Base-by-base conservation (phyloP, 2,329 filamentous ascomycete species). In the Sordariomycetes sp. region DNA sequence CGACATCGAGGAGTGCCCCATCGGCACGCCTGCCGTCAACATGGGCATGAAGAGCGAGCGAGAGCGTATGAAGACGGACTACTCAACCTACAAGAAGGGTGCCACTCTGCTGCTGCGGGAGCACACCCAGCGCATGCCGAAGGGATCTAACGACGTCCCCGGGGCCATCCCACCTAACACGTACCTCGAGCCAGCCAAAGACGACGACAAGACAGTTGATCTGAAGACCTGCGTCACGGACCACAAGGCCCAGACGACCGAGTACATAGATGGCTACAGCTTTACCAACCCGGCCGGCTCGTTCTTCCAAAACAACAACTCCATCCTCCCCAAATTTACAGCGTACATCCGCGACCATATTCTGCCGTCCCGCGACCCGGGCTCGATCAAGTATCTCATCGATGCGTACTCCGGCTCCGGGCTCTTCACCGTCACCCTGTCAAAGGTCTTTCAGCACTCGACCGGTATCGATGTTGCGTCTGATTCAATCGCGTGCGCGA, bases 291-390 rank as follows among this genome's bases (percentile, higher is more conserved):
- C 84, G 3, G 92, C 92, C 9, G 88, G 88, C 39, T 79, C 86
- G 34, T 98, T 98, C 66, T 98, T 98, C 74, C 92, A 98, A 55
- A 98, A 98, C 70, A 98, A 98, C 72, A 96, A 96, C 68, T 93
- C 87, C 36, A 96, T 98, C 59, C 79, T 98, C 17, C 78, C 85
- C 20, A 63, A 67, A 12, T 94, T 96, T 60, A 94, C 87, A 11
- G 71, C 77, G 44, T 94, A 93, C 64, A 85, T 96, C 54, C 83
- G 86, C 42, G 70, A 82, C 24, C 75, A 82, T 57, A 83, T 90
- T 49, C 67, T 88, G 3, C 79, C 78, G 0, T 61, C 69, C 3
- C 37, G 24, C 14, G 17, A 29, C n/a, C 12, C 18, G 12, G 26
- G 20, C 25, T 23, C 14, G 12, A 15, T 94, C 59, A 83, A 81